These are phyloP conservation scores for Sphagnum tenellum DNA, from an alignment of 225 moss, liverwort and hornwort species.

Conservation along the genomic window DNA sequence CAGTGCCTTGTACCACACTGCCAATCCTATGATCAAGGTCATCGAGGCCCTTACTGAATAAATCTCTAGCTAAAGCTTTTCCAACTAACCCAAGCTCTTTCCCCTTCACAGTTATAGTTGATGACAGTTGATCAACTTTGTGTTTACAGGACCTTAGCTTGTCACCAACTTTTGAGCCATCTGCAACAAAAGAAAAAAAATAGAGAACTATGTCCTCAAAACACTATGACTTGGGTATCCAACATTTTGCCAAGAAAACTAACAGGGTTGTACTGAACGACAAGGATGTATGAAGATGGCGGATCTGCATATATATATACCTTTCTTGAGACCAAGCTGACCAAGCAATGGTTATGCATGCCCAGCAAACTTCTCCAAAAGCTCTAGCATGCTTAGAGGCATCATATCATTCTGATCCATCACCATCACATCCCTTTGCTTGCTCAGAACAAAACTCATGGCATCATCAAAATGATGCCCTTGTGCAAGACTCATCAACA, in stretches of 20 bases:
- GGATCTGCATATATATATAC: constrained; percentile 11
- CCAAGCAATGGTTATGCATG: constrained; percentile 75
- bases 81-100: constrained; percentile 11
- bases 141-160: constrained; percentile 62
- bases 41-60: not conserved
- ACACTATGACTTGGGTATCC: too few species aligned
- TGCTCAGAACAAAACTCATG: too few species aligned
- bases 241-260: too few species aligned
- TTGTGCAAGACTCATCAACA: too few species aligned
- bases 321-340: constrained; percentile 79
- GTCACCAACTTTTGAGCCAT: constrained; percentile 32
- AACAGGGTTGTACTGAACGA: not conserved
- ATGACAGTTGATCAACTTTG: constrained; percentile 29
- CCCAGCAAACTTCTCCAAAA: constrained; percentile 68
- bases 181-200: too few species aligned
- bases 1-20: constrained; percentile 80
- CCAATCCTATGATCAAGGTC: constrained; percentile 81
- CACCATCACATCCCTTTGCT: constrained; percentile 19
- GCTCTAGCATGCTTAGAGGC: constrained; percentile 67
- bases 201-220: too few species aligned
- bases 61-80: constrained; percentile 9
- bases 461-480: too few species aligned
- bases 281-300: not conserved
- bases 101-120: constrained; percentile 11
- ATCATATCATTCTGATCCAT: constrained; percentile 31